A percentile compares a stretch with the other conserved stretches of the same genome.
phyloP scores from a whole-genome alignment of 768 basidiomycete species.

The Pleurotus citrinopileatus region DNA sequence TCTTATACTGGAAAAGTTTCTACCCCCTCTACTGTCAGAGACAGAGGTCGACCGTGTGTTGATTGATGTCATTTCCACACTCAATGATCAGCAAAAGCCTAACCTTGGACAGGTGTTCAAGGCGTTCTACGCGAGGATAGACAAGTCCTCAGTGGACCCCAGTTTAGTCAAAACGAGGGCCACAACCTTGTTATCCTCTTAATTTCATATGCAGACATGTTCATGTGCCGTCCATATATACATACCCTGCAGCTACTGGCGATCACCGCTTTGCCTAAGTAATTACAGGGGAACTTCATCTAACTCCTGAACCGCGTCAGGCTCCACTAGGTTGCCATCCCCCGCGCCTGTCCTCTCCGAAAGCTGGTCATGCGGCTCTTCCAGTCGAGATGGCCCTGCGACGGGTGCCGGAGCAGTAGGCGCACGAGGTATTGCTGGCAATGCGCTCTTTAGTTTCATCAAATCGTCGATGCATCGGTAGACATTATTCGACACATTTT shows the following conservation, averaged over 20 bases:
- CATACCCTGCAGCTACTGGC: no score
- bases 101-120: slow-evolving; percentile 56
- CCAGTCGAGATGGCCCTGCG: no score
- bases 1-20: slow-evolving; percentile 47
- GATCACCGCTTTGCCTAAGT: no score
- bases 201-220: background rate
- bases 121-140: slow-evolving; percentile 58
- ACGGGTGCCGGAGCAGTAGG: slow-evolving; percentile 13
- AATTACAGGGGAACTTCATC: no score
- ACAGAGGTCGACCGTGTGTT: slow-evolving; percentile 54
- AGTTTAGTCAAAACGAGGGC: slow-evolving; percentile 54
- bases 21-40: slow-evolving; percentile 60
- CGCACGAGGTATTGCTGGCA: slow-evolving; percentile 39
- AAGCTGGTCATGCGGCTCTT: no score
- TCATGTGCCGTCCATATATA: no score
- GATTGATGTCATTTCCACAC: slow-evolving; percentile 32
- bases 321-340: background rate
- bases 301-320: no score
- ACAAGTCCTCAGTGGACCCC: slow-evolving; percentile 57
- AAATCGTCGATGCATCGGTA: slow-evolving; percentile 78
- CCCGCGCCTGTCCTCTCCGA: no score
- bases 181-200: slow-evolving; percentile 31
- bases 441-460: slow-evolving; percentile 67
- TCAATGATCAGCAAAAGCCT: slow-evolving; percentile 26
- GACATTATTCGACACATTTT: slow-evolving; percentile 74